These are phyloP conservation scores for Melanomma pulvis-pyrius DNA, from an alignment of 495 filamentous ascomycete species.

Conservation along the genomic window DNA sequence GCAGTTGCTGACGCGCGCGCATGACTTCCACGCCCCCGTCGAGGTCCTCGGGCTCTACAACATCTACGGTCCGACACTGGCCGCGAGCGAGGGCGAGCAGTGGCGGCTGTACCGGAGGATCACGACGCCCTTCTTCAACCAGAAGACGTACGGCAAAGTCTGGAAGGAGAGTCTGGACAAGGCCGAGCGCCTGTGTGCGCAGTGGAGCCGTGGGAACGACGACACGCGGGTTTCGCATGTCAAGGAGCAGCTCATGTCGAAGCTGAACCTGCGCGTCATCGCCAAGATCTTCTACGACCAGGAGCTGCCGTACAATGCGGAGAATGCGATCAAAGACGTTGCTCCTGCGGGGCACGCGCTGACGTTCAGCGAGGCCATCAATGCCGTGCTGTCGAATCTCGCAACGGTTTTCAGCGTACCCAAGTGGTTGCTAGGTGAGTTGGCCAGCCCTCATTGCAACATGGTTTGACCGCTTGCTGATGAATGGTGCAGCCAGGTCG, in stretches of 20 bases:
- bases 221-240: neutral
- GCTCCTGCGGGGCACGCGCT: no score
- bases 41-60: constrained; percentile 2
- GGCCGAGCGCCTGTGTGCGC: neutral
- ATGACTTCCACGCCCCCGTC: neutral
- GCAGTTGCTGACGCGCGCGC: neutral
- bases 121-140: neutral
- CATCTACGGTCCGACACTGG: constrained; percentile 7
- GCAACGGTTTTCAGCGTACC: neutral
- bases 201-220: constrained; percentile 7
- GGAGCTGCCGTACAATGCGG: no score
- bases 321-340: no score
- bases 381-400: no score
- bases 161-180: constrained; percentile 1
- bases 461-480: constrained; percentile 1
- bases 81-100: neutral
- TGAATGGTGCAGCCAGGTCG: constrained; percentile 5
- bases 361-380: no score
- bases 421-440: neutral
- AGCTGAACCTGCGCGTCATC: constrained; percentile 6
- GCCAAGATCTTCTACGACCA: constrained; percentile 11
- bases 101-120: neutral
- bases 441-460: constrained; percentile 9
- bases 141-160: neutral
- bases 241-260: neutral